Evolutionary conservation across 257 asterid species (phyloP).

Genomic region (Ligustrum vulgare): DNA sequence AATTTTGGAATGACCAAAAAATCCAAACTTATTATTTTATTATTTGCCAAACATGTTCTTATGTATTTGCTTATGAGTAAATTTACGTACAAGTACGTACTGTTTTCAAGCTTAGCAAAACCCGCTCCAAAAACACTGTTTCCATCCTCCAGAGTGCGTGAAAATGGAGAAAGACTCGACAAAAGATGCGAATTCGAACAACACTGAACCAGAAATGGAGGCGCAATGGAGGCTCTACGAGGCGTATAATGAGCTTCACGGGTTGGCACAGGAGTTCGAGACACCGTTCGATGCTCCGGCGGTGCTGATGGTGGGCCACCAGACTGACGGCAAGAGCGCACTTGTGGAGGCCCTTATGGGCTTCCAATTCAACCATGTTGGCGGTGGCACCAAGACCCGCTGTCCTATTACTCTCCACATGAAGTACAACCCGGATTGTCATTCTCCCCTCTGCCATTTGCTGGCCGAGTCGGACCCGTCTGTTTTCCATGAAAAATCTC

Average conservation of each 20-base stretch:
- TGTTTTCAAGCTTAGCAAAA: too few species aligned
- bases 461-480: slow-evolving; percentile 80
- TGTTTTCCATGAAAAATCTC: slow-evolving; percentile 64
- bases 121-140: neutral
- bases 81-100: too few species aligned
- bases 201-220: slow-evolving; percentile 26
- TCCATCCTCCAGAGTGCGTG: slow-evolving; percentile 11
- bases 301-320: slow-evolving; percentile 93
- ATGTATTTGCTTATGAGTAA: too few species aligned
- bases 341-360: slow-evolving; percentile 96
- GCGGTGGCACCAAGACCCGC: slow-evolving; percentile 98
- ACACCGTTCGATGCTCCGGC: slow-evolving; percentile 99
- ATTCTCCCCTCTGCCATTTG: slow-evolving; percentile 75
- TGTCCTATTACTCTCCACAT: slow-evolving; percentile 93
- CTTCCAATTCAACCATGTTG: slow-evolving; percentile 96
- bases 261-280: slow-evolving; percentile 87
- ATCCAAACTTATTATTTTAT: too few species aligned
- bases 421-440: slow-evolving; percentile 84
- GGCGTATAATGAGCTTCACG: slow-evolving; percentile 91
- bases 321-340: slow-evolving; percentile 95
- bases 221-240: slow-evolving; percentile 71
- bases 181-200: neutral
- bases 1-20: too few species aligned
- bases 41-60: too few species aligned
- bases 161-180: slow-evolving; percentile 12